Evolutionary conservation across 768 basidiomycete species (phyloP).

Genomic region (Lactifluus echinatus): DNA sequence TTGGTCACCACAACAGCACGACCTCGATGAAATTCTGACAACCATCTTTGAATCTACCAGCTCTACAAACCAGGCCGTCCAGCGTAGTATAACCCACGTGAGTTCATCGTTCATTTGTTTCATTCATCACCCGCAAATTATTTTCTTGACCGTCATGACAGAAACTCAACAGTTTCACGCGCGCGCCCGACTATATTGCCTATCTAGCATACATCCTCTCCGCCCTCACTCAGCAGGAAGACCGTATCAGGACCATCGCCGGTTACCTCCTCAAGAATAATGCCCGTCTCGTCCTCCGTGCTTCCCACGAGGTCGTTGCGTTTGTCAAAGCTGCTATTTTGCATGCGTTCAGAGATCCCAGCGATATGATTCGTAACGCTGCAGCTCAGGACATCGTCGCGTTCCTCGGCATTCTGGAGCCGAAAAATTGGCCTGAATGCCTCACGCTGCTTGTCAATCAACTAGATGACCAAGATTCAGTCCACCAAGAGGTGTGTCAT

Average conservation of each 20-base stretch:
- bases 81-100: constrained; percentile 79
- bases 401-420: constrained; percentile 80
- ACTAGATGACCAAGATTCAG: constrained; percentile 65
- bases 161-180: constrained; percentile 85
- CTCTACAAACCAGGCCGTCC: constrained; percentile 56
- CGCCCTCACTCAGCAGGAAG: constrained; percentile 71
- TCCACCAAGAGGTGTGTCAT: constrained; percentile 73
- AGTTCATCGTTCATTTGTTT: constrained; percentile 23
- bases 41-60: constrained; percentile 89
- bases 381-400: constrained; percentile 90
- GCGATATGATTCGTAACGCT: constrained; percentile 87
- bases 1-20: constrained; percentile 81
- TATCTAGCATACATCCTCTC: constrained; percentile 94
- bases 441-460: constrained; percentile 74
- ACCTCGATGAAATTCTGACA: constrained; percentile 84
- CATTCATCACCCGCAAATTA: constrained; percentile 20
- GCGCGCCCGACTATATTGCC: constrained; percentile 87
- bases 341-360: constrained; percentile 70
- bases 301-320: constrained; percentile 54
- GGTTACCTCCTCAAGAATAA: constrained; percentile 98
- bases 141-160: constrained; percentile 26
- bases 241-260: constrained; percentile 90
- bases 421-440: constrained; percentile 93
- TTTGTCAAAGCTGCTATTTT: constrained; percentile 73
- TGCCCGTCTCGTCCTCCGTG: constrained; percentile 63